These are phyloP conservation scores for Spathaspora gorwiae DNA, from an alignment of 805 yeast genomes.

Conservation along the genomic window DNA sequence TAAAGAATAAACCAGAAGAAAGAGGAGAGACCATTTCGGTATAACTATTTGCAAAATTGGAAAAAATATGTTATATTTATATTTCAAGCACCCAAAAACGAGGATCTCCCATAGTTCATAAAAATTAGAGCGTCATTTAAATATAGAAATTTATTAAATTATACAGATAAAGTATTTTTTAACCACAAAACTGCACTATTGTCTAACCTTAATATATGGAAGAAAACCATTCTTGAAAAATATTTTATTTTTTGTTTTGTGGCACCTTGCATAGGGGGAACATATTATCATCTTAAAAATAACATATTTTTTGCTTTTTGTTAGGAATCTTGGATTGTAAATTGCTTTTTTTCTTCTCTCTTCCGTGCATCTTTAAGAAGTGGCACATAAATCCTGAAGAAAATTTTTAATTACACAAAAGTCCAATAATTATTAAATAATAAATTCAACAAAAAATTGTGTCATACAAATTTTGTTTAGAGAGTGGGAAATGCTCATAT, in stretches of 20 bases:
- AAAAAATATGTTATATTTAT: too few species aligned
- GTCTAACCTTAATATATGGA: too few species aligned
- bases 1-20: too few species aligned
- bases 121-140: background rate
- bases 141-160: background rate
- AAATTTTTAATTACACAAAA: background rate
- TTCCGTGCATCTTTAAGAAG: background rate
- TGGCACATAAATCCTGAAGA: background rate
- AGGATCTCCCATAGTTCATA: too few species aligned
- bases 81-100: too few species aligned
- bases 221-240: background rate
- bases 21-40: too few species aligned
- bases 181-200: too few species aligned
- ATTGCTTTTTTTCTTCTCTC: background rate
- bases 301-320: background rate
- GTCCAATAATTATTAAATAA: too few species aligned
- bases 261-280: background rate
- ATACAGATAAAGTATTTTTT: background rate
- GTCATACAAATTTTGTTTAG: background rate
- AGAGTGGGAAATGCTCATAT: too few species aligned
- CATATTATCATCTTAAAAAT: background rate
- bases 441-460: background rate
- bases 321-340: too few species aligned
- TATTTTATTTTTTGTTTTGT: too few species aligned
- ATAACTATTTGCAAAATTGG: too few species aligned